Evolutionary conservation across 176 grass and related monocot genomes (phyloP), one percentile per base, ranked within the genome.

Genomic region (Eragrostis curvula): DNA sequence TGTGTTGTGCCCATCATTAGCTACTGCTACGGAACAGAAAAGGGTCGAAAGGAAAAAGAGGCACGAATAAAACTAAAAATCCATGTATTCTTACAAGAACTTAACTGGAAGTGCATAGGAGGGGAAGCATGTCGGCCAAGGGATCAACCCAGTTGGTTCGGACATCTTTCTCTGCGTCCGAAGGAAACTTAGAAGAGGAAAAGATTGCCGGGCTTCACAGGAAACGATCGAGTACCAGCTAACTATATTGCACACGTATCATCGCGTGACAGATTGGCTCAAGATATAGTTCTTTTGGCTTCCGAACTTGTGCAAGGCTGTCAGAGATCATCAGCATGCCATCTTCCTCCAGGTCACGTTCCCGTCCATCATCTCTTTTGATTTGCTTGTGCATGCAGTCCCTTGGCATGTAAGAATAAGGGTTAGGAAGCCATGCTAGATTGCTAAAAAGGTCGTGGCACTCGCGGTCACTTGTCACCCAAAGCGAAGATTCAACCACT

Each of bases 371-470:
- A 46, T 43, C 43, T n/a, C 10, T 12, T 67, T 77, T 69, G 14
- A 74, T 68, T 84, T 64, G 82, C 76, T 71, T 80, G 65, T 75
- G 87, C 46, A 25, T 21, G 12, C 45, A 71, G 71, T 81, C 71
- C 45, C 87, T 89, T 89, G 30, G 27, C 82, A 89, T 77, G 71
- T 63, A 85, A 84, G 68, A n/a, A 14, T 74, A 16, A 41, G 76
- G 42, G 74, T 59, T 83, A 30, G 72, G 58, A 83, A 30, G 30
- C 13, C 44, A 71, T 9, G 36, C 6, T 75, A 66, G 51, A 27
- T 25, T 43, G 42, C 42, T 64, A 61, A 16, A 70, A 76, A 68
- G 55, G 78, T 16, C 41, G 40, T 57, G 46, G 28, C 59, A 10
- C 27, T 18, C 30, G 62, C 16, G 21, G 27, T 60, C 58, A 30